Evolutionary conservation across 805 yeast species (phyloP).

Genomic region (Helenozyma rhizophorensis): DNA sequence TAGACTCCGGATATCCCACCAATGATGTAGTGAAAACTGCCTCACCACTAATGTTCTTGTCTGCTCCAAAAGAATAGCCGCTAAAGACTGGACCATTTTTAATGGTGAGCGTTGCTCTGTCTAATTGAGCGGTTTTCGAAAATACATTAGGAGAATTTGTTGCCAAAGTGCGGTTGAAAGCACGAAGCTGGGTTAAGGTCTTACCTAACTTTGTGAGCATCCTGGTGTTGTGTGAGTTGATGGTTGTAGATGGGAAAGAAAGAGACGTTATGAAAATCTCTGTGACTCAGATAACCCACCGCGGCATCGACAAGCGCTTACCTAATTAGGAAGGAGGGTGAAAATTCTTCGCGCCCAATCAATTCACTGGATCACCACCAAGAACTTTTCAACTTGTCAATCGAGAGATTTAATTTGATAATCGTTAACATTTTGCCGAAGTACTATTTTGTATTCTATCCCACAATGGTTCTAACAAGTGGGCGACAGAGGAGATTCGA

Average conservation of each 20-base stretch:
- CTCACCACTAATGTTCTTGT: constrained; percentile 89
- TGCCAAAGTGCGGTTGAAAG: constrained; percentile 28
- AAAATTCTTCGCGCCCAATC: constrained; percentile 8
- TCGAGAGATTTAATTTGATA: no score
- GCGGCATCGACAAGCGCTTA: constrained; percentile 19
- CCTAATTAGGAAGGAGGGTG: constrained; percentile 15
- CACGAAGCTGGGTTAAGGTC: background rate
- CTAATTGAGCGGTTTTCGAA: constrained; percentile 41
- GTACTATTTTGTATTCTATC: no score
- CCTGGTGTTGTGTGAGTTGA: background rate
- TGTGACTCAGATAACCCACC: constrained; percentile 20
- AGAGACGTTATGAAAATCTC: background rate
- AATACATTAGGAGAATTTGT: constrained; percentile 28
- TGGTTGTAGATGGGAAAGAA: background rate
- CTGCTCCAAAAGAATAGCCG: constrained; percentile 95
- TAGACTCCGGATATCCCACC: constrained; percentile 97
- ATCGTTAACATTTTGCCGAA: no score
- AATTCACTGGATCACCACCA: constrained; percentile 1
- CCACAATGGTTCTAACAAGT: no score
- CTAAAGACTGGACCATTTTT: constrained; percentile 90
- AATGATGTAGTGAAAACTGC: constrained; percentile 97
- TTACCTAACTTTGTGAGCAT: constrained; percentile 9
- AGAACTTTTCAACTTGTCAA: no score
- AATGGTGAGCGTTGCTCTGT: constrained; percentile 85
- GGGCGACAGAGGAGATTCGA: no score